Evolutionary conservation across 176 grass and related monocot genomes (phyloP), one percentile per base, ranked within the genome.

Genomic region (Musa troglodytarum): DNA sequence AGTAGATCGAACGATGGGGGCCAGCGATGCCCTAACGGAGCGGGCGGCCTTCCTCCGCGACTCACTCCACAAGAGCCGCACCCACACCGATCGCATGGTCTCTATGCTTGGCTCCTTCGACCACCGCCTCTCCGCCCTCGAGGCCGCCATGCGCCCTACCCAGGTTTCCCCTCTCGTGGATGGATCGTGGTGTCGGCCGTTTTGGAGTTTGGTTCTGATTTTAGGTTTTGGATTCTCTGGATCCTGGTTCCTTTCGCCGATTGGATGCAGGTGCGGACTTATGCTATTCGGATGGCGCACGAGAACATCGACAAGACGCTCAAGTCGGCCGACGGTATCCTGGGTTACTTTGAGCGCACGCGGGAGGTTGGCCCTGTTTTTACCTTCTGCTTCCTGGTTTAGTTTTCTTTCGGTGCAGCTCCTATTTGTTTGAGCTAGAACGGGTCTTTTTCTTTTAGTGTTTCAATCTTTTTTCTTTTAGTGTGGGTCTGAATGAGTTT

Each of bases 261-360:
- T 70, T 43, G 20, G 68, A 50, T 70, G 73, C 73, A 96, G 92
- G 79, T 81, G 52, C 82, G 88, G 68, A 99, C 90, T 10, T 86
- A 86, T 71, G 95, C 88, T 8, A 86, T 94, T 26, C 86, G 95
- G 70, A 91, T 85, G 22, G 95, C 95, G 74, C 95, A 94, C 83
- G 88, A 94, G 81, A 99, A 99, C 82, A 99, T 99, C 80, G 95
- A 99, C 88, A 84, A 86, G 58, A 99, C 95, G 20, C 88, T 94
- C 10, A 87, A 88, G 58, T 91, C 95, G n/a, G 90, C 95, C 0
- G 90, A 99, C 73, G 88, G 94, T 16, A 94, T 99, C 19, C 95
- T 94, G 22, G 88, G 74, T 0, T 91, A 99, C 71, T 99, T 99
- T 84, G 95, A 99, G 78, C 76, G 86, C 3, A 99, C 82, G 0